A percentile compares a stretch with the other conserved stretches of the same genome.
These are phyloP conservation scores for Fonsecaea pugnacius DNA, from an alignment of 2,329 filamentous ascomycete genomes.

Conservation along the genomic window DNA sequence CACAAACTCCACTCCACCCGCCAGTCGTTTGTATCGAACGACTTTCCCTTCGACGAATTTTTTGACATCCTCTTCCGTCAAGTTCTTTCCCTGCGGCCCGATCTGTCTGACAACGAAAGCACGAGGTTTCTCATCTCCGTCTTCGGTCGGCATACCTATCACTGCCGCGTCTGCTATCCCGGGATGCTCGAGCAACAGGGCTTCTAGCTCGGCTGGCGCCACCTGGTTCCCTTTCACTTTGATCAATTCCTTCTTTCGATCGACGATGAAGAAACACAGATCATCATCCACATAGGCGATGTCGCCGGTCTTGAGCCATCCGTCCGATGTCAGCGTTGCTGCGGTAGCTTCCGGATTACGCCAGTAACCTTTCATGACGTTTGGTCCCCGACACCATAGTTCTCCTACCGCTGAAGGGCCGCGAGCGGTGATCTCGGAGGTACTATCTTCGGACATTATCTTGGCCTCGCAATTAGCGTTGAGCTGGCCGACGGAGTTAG, in stretches of 20 bases:
- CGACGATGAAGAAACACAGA: conserved; percentile 62
- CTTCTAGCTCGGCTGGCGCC: conserved; percentile 55
- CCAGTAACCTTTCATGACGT: conserved; percentile 65
- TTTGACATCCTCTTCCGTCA: conserved; percentile 48
- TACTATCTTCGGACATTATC: conserved; percentile 58
- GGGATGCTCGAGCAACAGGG: conserved; percentile 50
- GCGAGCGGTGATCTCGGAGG: conserved; percentile 25
- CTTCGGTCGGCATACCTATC: conserved; percentile 49
- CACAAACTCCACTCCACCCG: conserved; percentile 55
- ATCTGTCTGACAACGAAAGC: conserved; percentile 51
- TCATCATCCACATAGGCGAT: conserved; percentile 53
- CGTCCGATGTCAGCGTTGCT: conserved; percentile 56
- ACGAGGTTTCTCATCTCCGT: conserved; percentile 41
- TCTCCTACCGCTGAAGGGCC: conserved; percentile 44
- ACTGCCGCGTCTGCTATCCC: conserved; percentile 53
- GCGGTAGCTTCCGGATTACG: conserved; percentile 59
- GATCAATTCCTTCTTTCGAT: conserved; percentile 66
- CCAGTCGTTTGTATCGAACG: conserved; percentile 54
- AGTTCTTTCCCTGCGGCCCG: conserved; percentile 24
- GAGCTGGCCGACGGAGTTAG: conserved; percentile 67
- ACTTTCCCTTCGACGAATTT: conserved; percentile 41
- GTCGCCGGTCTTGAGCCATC: conserved; percentile 66
- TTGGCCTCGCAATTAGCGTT: conserved; percentile 71
- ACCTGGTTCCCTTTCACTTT: conserved; percentile 63
- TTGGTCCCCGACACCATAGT: conserved; percentile 60